Base-by-base conservation (phyloP, 1,284 basidiomycete species). In the Phlebopus sp. region DNA sequence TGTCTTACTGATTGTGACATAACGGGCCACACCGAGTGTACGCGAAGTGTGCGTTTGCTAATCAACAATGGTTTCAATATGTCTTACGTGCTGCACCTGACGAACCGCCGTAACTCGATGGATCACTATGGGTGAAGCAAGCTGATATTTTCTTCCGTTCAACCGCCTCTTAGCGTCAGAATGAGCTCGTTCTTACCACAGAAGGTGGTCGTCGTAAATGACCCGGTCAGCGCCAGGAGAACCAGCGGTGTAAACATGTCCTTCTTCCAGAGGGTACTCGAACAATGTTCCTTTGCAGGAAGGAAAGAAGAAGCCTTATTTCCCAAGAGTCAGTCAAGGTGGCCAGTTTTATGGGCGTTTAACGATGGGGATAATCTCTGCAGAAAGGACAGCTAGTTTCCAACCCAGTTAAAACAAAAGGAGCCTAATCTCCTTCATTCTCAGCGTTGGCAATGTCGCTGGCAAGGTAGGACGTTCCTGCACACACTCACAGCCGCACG, bases 211-310 rank as follows among this genome's bases (percentile, higher is more conserved):
- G 54, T 70, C 66, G 49, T 69, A 72, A 43, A 73, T 69, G 41
- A 72, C 70, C 25, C 70, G 65, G 53, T 73, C 68, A 21, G 69
- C 67, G 8, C 69, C 70, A 8, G 69, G 69, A 46, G 65, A 69
- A 18, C 66, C 69, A 31, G 68, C 66, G 13, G 44, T 59, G 55
- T 72, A 71, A 6, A 57, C 56, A 2, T 51, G 37, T 29, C 62
- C 62, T 9, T 55, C 53, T 54, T 66, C 53, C 23, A 71, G 55
- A 17, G 67, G 70, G 49, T 58, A 72, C 51, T 70, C 66, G 42
- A 59, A 69, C 59, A 65, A 69, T 25, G 60, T 57, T 10, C 59
- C 58, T 7, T 47, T 42, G 54, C 63, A 66, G 4, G 60, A 59
- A 9, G 63, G 57, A 54, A 63, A 64, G 7, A 52, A 53, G 54